phyloP scores from a whole-genome alignment of 495 filamentous ascomycete species.

The Neurospora terricola region DNA sequence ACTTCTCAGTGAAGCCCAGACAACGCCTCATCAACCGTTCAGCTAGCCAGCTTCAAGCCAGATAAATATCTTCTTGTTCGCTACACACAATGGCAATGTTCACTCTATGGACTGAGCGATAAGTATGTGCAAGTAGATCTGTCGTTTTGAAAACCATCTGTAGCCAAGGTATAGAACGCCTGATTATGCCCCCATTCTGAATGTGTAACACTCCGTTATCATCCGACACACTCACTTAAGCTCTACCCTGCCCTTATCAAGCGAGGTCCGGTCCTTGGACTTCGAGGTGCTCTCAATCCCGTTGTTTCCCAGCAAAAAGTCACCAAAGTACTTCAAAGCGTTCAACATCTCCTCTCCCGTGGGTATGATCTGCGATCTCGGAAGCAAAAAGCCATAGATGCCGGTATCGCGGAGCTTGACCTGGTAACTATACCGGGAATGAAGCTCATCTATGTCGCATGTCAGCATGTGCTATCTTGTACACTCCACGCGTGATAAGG shows the following conservation, averaged over 20 bases:
- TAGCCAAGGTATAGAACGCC: background rate
- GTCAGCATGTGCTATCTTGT: background rate
- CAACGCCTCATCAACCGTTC: background rate
- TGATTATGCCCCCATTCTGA: background rate
- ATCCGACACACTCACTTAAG: conserved; percentile 3
- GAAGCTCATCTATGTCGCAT: conserved; percentile 46
- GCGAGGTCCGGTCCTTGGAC: background rate
- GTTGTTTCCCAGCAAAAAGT: conserved; percentile 60
- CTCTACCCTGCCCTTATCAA: conserved; percentile 5
- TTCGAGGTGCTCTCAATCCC: conserved; percentile 38
- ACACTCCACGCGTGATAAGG: background rate
- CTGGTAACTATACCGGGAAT: conserved; percentile 80
- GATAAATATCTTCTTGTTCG: background rate
- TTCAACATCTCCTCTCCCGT: conserved; percentile 80
- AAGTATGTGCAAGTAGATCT: background rate
- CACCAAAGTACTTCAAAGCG: conserved; percentile 70
- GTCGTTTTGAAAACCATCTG: background rate
- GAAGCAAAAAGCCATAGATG: conserved; percentile 85
- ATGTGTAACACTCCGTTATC: conserved; percentile 11
- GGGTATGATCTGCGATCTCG: conserved; percentile 77
- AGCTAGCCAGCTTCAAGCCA: background rate
- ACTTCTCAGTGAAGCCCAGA: background rate
- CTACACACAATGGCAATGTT: background rate
- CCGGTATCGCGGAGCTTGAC: conserved; percentile 92
- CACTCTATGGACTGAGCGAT: background rate